A percentile compares a stretch with the other conserved stretches of the same genome.
Evolutionary conservation across 345 rosid species (phyloP).

Genomic region (Excoecaria cochinchinensis): DNA sequence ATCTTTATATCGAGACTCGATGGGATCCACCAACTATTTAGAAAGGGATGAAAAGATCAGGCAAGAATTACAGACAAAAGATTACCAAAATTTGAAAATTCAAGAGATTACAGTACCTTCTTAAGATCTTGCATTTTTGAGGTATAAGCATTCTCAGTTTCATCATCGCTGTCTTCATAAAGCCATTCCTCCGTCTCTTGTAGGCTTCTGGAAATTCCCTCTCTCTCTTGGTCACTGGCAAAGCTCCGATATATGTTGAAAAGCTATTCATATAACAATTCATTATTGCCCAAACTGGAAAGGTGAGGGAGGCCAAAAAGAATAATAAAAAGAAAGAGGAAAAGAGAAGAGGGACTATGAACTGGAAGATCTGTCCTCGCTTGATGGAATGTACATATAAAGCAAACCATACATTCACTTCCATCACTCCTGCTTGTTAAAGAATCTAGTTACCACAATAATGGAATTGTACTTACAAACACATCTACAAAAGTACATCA

Average conservation of each 20-base stretch:
- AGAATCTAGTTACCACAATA: neutral
- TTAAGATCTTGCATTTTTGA: conserved; percentile 56
- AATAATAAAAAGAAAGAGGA: neutral
- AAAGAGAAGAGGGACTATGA: neutral
- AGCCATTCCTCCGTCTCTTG: conserved; percentile 85
- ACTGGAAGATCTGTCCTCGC: neutral
- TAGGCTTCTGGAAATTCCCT: conserved; percentile 56
- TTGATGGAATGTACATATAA: neutral
- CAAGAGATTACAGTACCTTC: conserved; percentile 39
- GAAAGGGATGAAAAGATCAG: conserved; percentile 6
- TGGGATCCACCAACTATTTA: conserved; percentile 60
- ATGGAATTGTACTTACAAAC: neutral
- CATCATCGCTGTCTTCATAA: conserved; percentile 78
- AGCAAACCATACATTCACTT: neutral
- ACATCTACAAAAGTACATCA: neutral
- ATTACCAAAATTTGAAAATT: neutral
- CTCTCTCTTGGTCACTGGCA: conserved; percentile 57
- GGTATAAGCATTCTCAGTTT: conserved; percentile 58
- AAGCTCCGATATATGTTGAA: conserved; percentile 54
- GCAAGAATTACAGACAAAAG: neutral
- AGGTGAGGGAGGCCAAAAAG: neutral
- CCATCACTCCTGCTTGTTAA: neutral
- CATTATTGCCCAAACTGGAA: neutral
- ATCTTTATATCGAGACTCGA: conserved; percentile 59
- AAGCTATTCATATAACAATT: conserved; percentile 42